These are phyloP conservation scores for Singerocomus rubriflavus DNA, from an alignment of 1,284 basidiomycete species.

Conservation along the genomic window DNA sequence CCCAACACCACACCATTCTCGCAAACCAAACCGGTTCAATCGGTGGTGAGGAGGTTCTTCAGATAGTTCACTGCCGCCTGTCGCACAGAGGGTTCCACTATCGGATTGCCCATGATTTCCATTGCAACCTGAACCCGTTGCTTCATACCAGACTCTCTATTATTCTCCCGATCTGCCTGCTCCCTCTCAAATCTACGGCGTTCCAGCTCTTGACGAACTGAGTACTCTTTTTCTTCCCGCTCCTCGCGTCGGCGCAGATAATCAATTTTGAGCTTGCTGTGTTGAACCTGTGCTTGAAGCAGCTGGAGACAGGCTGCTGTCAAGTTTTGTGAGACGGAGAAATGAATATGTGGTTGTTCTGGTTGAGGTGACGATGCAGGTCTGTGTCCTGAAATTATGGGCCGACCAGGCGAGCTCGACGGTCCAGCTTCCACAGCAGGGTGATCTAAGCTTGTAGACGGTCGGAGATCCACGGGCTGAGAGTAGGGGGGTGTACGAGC, in stretches of 20 bases:
- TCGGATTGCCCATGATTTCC: conserved; percentile 53
- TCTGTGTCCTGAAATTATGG: conserved; percentile 23
- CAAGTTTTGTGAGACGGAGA: conserved; percentile 56
- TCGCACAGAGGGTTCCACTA: conserved; percentile 54
- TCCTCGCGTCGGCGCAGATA: conserved; percentile 61
- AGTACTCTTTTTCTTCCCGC: conserved; percentile 55
- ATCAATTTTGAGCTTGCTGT: conserved; percentile 59
- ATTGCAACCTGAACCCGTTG: conserved; percentile 63
- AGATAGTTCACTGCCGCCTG: conserved; percentile 67
- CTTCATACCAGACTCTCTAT: conserved; percentile 49
- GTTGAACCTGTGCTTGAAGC: conserved; percentile 55
- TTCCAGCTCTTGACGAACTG: conserved; percentile 45
- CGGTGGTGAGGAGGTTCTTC: conserved; percentile 50
- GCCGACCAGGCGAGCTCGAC: conserved; percentile 22
- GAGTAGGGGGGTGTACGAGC: conserved; percentile 25
- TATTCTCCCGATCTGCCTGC: conserved; percentile 49
- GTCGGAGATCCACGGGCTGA: conserved; percentile 16
- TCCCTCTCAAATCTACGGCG: conserved; percentile 47
- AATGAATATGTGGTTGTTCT: conserved; percentile 42
- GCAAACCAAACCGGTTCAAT: conserved; percentile 29
- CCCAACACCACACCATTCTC: conserved; percentile 3
- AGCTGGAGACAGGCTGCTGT: conserved; percentile 55
- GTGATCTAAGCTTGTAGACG: conserved; percentile 18
- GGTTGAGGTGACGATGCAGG: conserved; percentile 20
- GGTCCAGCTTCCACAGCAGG: conserved; percentile 17